Evolutionary conservation across 2,329 filamentous ascomycete species (phyloP), one percentile per base, ranked within the genome.

Genomic region (Beauveria bassiana): DNA sequence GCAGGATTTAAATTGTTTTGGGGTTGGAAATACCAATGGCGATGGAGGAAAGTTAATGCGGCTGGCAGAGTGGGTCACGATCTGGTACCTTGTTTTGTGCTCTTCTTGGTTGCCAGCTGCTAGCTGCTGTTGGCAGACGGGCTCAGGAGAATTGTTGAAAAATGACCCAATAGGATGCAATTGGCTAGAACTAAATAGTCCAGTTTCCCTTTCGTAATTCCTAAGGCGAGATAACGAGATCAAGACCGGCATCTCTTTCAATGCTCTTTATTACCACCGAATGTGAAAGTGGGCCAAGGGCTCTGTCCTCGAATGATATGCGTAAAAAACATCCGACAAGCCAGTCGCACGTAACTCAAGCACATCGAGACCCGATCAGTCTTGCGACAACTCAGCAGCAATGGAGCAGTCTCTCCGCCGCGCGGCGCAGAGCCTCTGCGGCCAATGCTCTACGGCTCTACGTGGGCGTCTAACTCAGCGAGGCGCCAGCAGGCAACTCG

Each of bases 391-490:
- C 46, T 20, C 24, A 26, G 40, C 45, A 54, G 43, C 50, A 42
- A 77, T 77, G 74, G 76, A 79, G 69, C 71, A 75, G 50, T 70
- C 73, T 63, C 65, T 78, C 63, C 76, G 74, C 62, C 71, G 72
- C 64, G 74, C 72, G 64, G 72, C 76, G 63, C 73, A 71, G 18
- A 74, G 67, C 61, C 63, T 78, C 7, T 79, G 77, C 59, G 71
- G 74, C 34, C 73, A 72, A 62, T 79, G 77, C 66, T 75, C 75
- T 43, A 66, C 71, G 31, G 71, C 73, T 28, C 55, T 74, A 55
- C 68, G 70, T 53, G 68, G 68, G 63, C 72, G 74, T 20, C 31
- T 61, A 18, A 45, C 38, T 7, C 51, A 45, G 42, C n/a, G 42
- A 47, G 42, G 45, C 24, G 42, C 59, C 28, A 18, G 28, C 28